A percentile compares a stretch with the other conserved stretches of the same genome.
Evolutionary conservation across 2,329 filamentous ascomycete species (phyloP).

Genomic region (Domatiomyces globalis): DNA sequence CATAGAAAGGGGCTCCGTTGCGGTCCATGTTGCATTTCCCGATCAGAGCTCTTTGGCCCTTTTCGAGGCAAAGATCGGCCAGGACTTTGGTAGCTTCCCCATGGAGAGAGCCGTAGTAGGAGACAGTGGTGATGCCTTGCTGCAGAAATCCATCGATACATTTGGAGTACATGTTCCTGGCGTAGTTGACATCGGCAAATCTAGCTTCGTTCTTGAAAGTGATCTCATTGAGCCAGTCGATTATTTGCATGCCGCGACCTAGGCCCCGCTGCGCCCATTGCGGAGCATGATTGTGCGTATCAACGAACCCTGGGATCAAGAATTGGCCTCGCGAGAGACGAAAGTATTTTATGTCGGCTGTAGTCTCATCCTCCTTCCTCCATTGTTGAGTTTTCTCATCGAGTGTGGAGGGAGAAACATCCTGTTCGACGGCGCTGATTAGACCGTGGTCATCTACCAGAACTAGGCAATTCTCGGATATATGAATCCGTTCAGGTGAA

Average conservation of each 20-base stretch:
- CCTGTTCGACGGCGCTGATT: constrained; percentile 20
- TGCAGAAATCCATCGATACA: constrained; percentile 45
- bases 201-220: constrained; percentile 52
- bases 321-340: constrained; percentile 26
- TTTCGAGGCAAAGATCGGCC: constrained; percentile 38
- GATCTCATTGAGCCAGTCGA: constrained; percentile 50
- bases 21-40: constrained; percentile 51
- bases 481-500: constrained; percentile 18
- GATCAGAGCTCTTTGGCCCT: constrained; percentile 45
- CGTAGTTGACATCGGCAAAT: constrained; percentile 42
- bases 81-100: constrained; percentile 43
- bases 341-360: constrained; percentile 16
- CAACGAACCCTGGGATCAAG: constrained; percentile 47
- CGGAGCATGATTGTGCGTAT: constrained; percentile 56
- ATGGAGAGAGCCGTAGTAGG: constrained; percentile 46
- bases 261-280: constrained; percentile 36
- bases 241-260: constrained; percentile 26
- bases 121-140: constrained; percentile 49
- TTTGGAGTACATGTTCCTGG: constrained; percentile 36
- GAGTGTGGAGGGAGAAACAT: constrained; percentile 18
- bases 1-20: constrained; percentile 25
- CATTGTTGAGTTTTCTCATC: constrained; percentile 19
- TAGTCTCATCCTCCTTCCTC: constrained; percentile 18
- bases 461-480: constrained; percentile 23
- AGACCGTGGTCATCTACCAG: constrained; percentile 21